Evolutionary conservation across 352 stramenopile genomes (phyloP), one percentile per base, ranked within the genome.

Genomic region (Phytophthora sp.): DNA sequence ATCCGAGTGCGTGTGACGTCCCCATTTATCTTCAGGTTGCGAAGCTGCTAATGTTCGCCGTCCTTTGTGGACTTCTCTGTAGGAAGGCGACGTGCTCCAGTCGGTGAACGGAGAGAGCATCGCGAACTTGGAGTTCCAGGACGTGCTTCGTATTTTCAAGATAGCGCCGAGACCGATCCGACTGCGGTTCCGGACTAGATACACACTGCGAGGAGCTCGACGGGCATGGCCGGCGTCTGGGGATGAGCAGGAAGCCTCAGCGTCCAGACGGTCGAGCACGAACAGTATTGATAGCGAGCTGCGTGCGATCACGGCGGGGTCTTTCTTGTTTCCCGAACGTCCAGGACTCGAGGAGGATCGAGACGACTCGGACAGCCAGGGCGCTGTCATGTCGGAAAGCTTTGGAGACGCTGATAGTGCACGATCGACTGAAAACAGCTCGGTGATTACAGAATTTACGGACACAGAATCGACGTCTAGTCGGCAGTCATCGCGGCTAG

Each of bases 331-430:
- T 15, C 71, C 54, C 0, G 73, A 81, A 41, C 45, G 53, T 8
- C 49, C 54, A 1, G 70, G 73, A 7, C 57, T 80, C 12, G 69
- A 81, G 9, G 74, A 86, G n/a, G 74, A 90, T 44, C 61, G 62
- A n/a, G 77, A 90, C 20, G 84, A 93, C 42, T 71, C 80, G 12
- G 82, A 90, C 45, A 91, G 82, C 46, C 84, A 89, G 44, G 71
- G 77, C 45, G 84, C 84, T 12, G 84, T 93, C 50, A 77, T 88
- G 47, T 93, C 84, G 0, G 84, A 93, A 62, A 91, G 82, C 35
- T 93, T 93, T 67, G 82, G 84, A 2, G 84, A 93, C 42, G 84
- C 76, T 2, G 80, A 93, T 66, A 93, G 84, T 57, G 78, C 73
- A 1, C 68, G 79, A 23, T 90, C 82, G 4, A 93, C 84, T 1